Conservation (phyloP, 2,329 filamentous ascomycete species). For the Sarocladium oryzae region DNA sequence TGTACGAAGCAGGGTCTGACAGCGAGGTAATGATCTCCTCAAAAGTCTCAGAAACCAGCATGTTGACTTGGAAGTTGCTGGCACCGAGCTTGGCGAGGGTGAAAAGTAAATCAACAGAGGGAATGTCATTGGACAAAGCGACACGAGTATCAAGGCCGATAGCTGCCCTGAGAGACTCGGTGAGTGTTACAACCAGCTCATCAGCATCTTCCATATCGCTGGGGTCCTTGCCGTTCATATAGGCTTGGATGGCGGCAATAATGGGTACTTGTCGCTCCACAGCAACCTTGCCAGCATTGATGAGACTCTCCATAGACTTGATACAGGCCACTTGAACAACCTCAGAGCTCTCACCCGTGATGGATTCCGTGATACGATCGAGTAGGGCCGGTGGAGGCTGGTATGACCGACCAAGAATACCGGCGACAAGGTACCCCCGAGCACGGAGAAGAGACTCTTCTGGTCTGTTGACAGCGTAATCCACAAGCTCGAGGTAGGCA, state of each 20-base stretch:
- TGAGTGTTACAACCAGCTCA: constrained; percentile 83
- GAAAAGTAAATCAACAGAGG: constrained; percentile 79
- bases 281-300: constrained; percentile 45
- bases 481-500: constrained; percentile 74
- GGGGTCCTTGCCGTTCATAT: constrained; percentile 73
- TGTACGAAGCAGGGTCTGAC: constrained; percentile 62
- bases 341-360: constrained; percentile 71
- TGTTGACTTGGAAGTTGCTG: constrained; percentile 82
- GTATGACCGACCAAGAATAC: constrained; percentile 66
- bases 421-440: constrained; percentile 80
- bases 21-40: constrained; percentile 75
- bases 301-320: constrained; percentile 69
- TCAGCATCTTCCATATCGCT: constrained; percentile 82
- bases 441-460: constrained; percentile 75
- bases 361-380: constrained; percentile 67
- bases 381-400: constrained; percentile 59
- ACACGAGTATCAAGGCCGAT: constrained; percentile 74
- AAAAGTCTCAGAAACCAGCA: constrained; percentile 83
- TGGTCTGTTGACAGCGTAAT: constrained; percentile 62
- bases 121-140: constrained; percentile 63
- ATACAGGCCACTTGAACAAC: constrained; percentile 90
- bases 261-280: constrained; percentile 54
- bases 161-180: constrained; percentile 76
- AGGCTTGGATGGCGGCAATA: constrained; percentile 60
- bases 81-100: constrained; percentile 82